Conservation (phyloP, 2,329 filamentous ascomycete species). For the Macrophomina tecta region DNA sequence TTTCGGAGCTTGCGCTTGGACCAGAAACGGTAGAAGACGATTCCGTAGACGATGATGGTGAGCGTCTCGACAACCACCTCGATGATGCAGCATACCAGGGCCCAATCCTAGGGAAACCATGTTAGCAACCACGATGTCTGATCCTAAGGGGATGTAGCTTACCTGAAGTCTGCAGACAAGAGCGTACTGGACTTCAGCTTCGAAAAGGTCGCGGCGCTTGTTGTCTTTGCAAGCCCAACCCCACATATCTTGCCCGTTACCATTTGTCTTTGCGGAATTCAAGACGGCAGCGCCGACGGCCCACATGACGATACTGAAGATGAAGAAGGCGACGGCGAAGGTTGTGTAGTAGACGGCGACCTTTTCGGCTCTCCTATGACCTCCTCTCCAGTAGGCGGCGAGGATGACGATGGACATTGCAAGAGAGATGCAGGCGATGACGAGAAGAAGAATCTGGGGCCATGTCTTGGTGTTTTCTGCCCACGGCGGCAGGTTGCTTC, state of each 20-base stretch:
- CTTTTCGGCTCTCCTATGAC: conserved; percentile 88
- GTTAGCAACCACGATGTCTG: conserved; percentile 25
- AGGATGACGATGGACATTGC: conserved; percentile 80
- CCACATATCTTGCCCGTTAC: conserved; percentile 88
- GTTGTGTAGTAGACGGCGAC: conserved; percentile 94
- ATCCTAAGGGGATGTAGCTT: conserved; percentile 39
- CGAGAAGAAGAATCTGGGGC: conserved; percentile 86
- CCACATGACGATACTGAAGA: conserved; percentile 93
- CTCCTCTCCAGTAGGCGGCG: conserved; percentile 84
- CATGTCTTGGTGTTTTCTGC: conserved; percentile 78
- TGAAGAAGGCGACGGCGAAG: conserved; percentile 92
- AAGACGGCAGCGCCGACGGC: conserved; percentile 82
- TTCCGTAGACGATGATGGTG: conserved; percentile 88
- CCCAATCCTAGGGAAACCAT: conserved; percentile 74
- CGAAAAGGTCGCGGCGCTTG: conserved; percentile 76
- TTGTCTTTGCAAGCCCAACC: conserved; percentile 97
- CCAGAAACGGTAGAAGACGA: conserved; percentile 98
- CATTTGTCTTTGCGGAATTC: conserved; percentile 76
- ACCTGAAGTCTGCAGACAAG: conserved; percentile 89
- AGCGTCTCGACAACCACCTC: conserved; percentile 92
- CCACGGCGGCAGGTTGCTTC: conserved; percentile 87
- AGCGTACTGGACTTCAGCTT: conserved; percentile 82
- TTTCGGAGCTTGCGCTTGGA: conserved; percentile 94
- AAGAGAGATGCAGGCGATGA: conserved; percentile 81
- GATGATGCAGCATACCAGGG: conserved; percentile 94